phyloP scores from a whole-genome alignment of 202 grass and related monocot genomes.

The Miscanthus sacchariflorus region DNA sequence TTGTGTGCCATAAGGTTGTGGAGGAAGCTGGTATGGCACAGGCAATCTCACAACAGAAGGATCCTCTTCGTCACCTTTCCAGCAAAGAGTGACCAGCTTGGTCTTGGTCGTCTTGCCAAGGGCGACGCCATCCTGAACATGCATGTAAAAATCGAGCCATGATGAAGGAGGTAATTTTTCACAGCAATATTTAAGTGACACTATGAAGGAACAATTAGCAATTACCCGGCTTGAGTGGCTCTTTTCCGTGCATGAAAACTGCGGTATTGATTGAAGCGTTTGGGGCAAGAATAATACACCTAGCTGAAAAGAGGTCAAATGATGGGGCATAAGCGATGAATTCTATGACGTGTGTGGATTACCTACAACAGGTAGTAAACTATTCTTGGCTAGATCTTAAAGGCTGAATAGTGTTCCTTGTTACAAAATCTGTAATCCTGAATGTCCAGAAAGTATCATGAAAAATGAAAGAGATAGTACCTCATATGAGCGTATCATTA shows the following conservation, averaged over 20 bases:
- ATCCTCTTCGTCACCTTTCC: constrained; percentile 57
- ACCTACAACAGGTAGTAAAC: constrained; percentile 1
- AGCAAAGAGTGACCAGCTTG: constrained; percentile 74
- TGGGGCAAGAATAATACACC: constrained; percentile 91
- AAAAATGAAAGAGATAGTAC: constrained; percentile 40
- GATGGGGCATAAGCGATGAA: constrained; percentile 10
- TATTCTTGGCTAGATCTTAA: background rate
- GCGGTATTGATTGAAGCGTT: constrained; percentile 31
- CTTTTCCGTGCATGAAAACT: constrained; percentile 73
- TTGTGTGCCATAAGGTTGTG: constrained; percentile 65
- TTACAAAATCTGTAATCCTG: constrained; percentile 4
- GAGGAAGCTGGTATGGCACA: constrained; percentile 90
- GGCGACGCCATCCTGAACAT: constrained; percentile 40
- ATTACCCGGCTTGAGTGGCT: constrained; percentile 47
- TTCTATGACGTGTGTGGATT: background rate
- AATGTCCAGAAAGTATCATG: background rate
- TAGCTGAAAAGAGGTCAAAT: constrained; percentile 59
- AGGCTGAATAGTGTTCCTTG: background rate
- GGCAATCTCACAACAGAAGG: constrained; percentile 62
- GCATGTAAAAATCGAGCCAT: background rate
- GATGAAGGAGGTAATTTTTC: background rate
- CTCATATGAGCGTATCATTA: constrained; percentile 99
- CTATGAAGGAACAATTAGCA: background rate
- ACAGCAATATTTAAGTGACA: constrained; percentile 5
- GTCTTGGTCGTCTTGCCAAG: constrained; percentile 48